Conservation (phyloP, 495 filamentous ascomycete species). For the Aspergillus olivimuriae region DNA sequence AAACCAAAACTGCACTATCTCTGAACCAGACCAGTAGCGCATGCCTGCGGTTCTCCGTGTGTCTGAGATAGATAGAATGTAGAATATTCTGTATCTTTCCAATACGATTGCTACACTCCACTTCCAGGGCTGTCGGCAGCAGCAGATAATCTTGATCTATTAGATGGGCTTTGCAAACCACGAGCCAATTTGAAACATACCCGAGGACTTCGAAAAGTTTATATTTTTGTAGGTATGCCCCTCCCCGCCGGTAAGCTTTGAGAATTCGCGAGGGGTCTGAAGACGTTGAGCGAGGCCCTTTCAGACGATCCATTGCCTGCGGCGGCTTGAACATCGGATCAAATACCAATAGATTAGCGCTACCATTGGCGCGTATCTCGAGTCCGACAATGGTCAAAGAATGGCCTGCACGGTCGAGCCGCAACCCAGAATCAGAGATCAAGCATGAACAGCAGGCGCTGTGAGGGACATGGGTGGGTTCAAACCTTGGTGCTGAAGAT, state of each 20-base stretch:
- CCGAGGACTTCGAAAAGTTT: slow-evolving; percentile 71
- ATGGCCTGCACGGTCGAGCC: slow-evolving; percentile 50
- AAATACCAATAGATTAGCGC: slow-evolving; percentile 72
- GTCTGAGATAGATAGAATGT: background rate
- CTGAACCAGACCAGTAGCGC: too few relatives aligned
- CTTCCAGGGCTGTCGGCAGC: background rate
- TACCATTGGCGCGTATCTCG: slow-evolving; percentile 60
- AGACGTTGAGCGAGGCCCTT: slow-evolving; percentile 38
- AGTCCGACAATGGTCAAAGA: slow-evolving; percentile 89
- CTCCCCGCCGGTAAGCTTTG: slow-evolving; percentile 64
- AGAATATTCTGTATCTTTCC: background rate
- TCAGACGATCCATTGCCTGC: slow-evolving; percentile 49
- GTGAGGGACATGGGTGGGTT: too few relatives aligned
- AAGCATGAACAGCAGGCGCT: too few relatives aligned
- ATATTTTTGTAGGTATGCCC: slow-evolving; percentile 60
- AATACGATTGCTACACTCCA: background rate
- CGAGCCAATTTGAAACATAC: slow-evolving; percentile 40
- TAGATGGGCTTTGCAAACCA: background rate
- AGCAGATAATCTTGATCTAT: slow-evolving; percentile 6
- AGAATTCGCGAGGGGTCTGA: slow-evolving; percentile 50
- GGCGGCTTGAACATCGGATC: slow-evolving; percentile 81
- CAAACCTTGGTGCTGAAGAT: slow-evolving; percentile 79
- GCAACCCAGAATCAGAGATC: background rate
- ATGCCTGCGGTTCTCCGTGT: too few relatives aligned
- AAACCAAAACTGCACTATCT: too few relatives aligned